Evolutionary conservation across 805 yeast genomes (phyloP).

Genomic region (Suhomyces sp.): DNA sequence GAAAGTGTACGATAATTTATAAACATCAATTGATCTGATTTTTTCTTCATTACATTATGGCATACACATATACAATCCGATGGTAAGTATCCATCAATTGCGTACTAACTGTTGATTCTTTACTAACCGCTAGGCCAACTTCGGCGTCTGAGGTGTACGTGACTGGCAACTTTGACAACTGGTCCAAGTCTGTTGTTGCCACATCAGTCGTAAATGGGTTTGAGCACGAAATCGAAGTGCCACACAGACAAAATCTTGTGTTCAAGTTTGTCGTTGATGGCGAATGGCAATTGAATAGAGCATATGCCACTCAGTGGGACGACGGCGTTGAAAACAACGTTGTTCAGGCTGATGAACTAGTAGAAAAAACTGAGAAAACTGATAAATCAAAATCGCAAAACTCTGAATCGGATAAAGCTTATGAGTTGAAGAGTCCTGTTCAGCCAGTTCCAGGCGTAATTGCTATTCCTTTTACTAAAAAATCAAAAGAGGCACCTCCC

Average conservation of each 20-base stretch:
- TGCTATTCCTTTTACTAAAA: background rate
- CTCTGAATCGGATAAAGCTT: background rate
- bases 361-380: background rate
- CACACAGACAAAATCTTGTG: constrained; percentile 22
- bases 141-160: constrained; percentile 25
- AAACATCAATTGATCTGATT: background rate
- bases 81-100: too few relatives aligned
- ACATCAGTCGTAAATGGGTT: constrained; percentile 18
- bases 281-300: constrained; percentile 28
- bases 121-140: constrained; percentile 10
- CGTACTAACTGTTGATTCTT: background rate
- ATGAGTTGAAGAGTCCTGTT: background rate
- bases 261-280: constrained; percentile 38
- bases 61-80: constrained; percentile 7
- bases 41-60: background rate
- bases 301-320: constrained; percentile 26
- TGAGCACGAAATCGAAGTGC: constrained; percentile 20
- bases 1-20: background rate
- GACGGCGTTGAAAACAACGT: constrained; percentile 36
- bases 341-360: constrained; percentile 27
- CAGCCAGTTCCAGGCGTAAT: background rate
- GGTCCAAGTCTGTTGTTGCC: constrained; percentile 26
- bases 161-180: constrained; percentile 42
- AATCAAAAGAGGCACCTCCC: too few relatives aligned
- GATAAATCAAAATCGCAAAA: too few relatives aligned